A percentile compares a stretch with the other conserved stretches of the same genome.
phyloP scores from a whole-genome alignment of 164 flowering plant species.

The Houttuynia cordata region DNA sequence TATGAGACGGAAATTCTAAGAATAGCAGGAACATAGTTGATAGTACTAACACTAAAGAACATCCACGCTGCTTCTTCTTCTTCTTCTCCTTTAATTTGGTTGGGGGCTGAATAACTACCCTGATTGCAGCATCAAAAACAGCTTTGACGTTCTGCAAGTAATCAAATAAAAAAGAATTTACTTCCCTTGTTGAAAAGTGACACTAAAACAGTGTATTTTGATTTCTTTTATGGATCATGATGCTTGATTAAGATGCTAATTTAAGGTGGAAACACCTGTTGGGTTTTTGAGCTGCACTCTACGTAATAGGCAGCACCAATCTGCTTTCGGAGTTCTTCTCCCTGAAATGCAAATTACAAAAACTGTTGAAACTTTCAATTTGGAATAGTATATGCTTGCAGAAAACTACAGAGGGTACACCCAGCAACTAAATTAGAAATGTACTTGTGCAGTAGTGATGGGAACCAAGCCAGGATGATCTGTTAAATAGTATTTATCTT shows the following conservation, averaged over 20 bases:
- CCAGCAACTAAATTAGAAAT: constrained; percentile 3
- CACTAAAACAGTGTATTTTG: neutral
- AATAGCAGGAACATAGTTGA: neutral
- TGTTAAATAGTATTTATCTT: constrained; percentile 80
- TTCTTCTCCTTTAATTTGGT: constrained; percentile 72
- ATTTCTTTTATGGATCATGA: neutral
- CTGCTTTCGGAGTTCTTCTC: constrained; percentile 92
- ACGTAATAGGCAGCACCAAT: constrained; percentile 83
- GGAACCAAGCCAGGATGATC: constrained; percentile 95
- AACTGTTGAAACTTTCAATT: neutral
- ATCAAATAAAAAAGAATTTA: neutral
- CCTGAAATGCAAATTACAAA: constrained; percentile 30
- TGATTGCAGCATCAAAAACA: constrained; percentile 94
- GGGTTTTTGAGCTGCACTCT: constrained; percentile 99
- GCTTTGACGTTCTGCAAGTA: constrained; percentile 80
- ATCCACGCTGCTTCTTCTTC: constrained; percentile 56
- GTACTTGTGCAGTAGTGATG: constrained; percentile 78
- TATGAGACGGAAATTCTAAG: neutral
- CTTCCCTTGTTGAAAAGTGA: neutral
- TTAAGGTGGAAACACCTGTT: constrained; percentile 46
- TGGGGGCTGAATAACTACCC: constrained; percentile 87
- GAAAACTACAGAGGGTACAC: constrained; percentile 1
- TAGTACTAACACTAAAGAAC: constrained; percentile 50
- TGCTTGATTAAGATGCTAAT: neutral
- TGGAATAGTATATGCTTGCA: neutral